Evolutionary conservation across 805 yeast species (phyloP), one percentile per base, ranked within the genome.

Genomic region (Candida piceae): DNA sequence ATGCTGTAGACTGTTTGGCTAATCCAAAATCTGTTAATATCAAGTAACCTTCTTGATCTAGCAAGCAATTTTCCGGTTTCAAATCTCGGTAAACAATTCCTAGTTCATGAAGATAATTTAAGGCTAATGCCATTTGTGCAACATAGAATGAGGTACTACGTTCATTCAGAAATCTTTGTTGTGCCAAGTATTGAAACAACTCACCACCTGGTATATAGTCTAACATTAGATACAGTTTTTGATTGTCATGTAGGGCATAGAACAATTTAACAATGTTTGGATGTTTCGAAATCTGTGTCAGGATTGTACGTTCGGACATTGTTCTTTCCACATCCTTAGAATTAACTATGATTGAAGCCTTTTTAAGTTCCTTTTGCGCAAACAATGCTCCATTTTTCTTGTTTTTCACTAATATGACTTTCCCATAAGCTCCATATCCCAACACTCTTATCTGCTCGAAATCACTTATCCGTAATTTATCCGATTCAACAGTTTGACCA

Each of bases 201-300:
- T 87, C 96, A 16, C 96, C 96, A 5, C 96, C 96, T n/a, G 87
- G 90, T 12, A 88, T 78, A 52, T 82, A 87, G 54, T 87, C 93
- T 35, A 87, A 61, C 20, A 85, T 69, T 25, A 87, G 55, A 51
- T 87, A 87, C 22, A 87, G 69, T 53, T 81, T 84, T 25, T 74
- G 67, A 25, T 70, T 60, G 54, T 87, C 96, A 60, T 87, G 96
- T 42, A 87, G 73, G 2, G 95, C 89, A 52, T 84, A 86, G 52
- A 76, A 85, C 20, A 87, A 66, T 57, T 82, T 83, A 16, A 87
- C 96, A 41, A 87, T 85, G 48, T 81, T 83, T 2, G 85, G 88
- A 59, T 87, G 95, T 27, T 78, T 69, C 26, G 84, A 72, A 20
- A 75, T 69, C 9, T 82, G 36, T 1, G 61, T 74, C 36, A 86